These are phyloP conservation scores for Saprolegnia parasitica DNA, from an alignment of 352 stramenopile species.

Conservation along the genomic window DNA sequence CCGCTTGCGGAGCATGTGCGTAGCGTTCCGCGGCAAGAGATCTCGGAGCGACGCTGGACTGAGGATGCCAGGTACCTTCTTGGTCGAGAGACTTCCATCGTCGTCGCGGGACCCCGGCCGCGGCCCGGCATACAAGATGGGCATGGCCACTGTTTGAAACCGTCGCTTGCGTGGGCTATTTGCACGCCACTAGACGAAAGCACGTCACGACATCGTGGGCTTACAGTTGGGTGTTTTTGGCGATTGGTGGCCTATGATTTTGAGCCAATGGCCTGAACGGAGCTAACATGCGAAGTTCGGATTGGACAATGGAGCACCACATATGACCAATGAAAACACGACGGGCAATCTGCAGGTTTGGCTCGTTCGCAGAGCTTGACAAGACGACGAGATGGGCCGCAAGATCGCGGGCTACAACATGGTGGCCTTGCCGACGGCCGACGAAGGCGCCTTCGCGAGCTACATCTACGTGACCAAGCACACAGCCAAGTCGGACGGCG, in stretches of 20 bases:
- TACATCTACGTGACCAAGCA: constrained; percentile 81
- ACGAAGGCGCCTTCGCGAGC: constrained; percentile 51
- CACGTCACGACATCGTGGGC: background rate
- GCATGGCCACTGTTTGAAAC: background rate
- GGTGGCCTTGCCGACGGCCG: constrained; percentile 55
- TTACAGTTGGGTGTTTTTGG: constrained; percentile 8
- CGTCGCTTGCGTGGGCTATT: background rate
- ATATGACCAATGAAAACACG: constrained; percentile 28
- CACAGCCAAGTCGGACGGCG: constrained; percentile 34
- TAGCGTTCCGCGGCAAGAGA: too few species aligned
- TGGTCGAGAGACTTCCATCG: background rate
- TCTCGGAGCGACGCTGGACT: too few species aligned
- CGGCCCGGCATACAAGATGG: background rate
- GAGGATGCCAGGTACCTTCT: background rate
- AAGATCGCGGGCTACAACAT: constrained; percentile 63
- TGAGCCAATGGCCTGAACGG: background rate
- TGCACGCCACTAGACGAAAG: background rate
- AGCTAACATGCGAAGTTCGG: background rate
- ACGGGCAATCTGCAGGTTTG: constrained; percentile 24
- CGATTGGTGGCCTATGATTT: background rate
- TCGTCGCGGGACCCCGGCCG: background rate
- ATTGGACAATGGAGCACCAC: background rate
- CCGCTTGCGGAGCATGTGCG: too few species aligned
- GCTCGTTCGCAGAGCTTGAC: constrained; percentile 7
- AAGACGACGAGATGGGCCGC: constrained; percentile 30